Evolutionary conservation across 164 flowering plant genomes (phyloP), one percentile per base, ranked within the genome.

Genomic region (Hamamelis virginiana): DNA sequence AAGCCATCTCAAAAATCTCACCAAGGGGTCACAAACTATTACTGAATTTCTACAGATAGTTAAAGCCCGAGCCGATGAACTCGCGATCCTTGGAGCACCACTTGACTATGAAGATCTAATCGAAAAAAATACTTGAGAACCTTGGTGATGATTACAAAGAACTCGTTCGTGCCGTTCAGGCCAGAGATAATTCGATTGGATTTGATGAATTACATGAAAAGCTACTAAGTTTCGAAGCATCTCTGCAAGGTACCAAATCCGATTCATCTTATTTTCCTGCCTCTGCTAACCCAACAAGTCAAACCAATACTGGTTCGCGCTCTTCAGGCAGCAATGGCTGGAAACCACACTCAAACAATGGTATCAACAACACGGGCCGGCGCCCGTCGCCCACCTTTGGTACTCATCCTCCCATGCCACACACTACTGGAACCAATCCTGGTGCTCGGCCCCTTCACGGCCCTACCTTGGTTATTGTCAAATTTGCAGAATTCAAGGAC

Each of bases 181-280:
- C 15, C 18, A 5, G 57, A 5, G 57, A 52, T 5, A 52, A 9
- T 5, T 5, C 18, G 6, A 52, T 52, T n/a, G 9, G 15, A 9
- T 52, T 52, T 18, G 57, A 52, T 52, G 57, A 52, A n/a, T 52
- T 18, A 52, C n/a, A 52, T 52, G 57, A 52, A n/a, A 52, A 52
- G 18, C n/a, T 52, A 13, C 9, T 18, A 5, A 52, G 18, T 52
- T 9, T 5, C 15, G 9, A 52, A 18, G 6, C 18, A 9, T 52
- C 57, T n/a, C 57, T 52, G 18, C 57, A 18, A n/a, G n/a, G 18
- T 13, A 9, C 11, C 1, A 1, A 52, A 52, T 9, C 57, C 5
- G 6, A 52, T 6, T 52, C 57, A 9, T 13, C 57, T n/a, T 52
- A 9, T 9, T 52, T 52, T 52, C 57, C n/a, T 52, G 57, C 57